phyloP scores from a whole-genome alignment of 805 yeast species.

The Teunomyces atbi region DNA sequence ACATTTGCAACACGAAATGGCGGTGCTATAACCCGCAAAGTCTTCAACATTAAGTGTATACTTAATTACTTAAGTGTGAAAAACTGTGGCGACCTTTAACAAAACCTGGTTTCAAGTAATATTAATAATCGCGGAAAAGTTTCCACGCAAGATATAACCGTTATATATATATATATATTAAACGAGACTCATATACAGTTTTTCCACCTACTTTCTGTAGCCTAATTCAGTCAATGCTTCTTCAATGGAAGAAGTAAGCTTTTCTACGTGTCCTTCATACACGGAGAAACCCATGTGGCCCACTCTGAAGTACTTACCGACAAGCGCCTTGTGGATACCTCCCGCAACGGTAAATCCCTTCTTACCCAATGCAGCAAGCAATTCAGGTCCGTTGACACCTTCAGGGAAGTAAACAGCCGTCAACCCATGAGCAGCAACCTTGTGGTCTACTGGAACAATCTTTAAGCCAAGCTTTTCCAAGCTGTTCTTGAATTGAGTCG shows the following conservation, averaged over 20 bases:
- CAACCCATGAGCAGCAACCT: slow-evolving; percentile 80
- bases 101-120: too few relatives aligned
- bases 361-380: slow-evolving; percentile 54
- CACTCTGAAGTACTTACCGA: slow-evolving; percentile 81
- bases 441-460: slow-evolving; percentile 58
- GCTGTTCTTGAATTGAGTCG: slow-evolving; percentile 62
- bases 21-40: not conserved
- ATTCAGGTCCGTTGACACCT: slow-evolving; percentile 64
- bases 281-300: slow-evolving; percentile 93
- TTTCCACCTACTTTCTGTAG: slow-evolving; percentile 14
- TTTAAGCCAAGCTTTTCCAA: slow-evolving; percentile 61
- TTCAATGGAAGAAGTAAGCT: slow-evolving; percentile 31
- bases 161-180: too few relatives aligned
- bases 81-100: not conserved
- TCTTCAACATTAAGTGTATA: not conserved
- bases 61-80: not conserved
- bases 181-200: too few relatives aligned
- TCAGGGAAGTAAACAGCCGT: slow-evolving; percentile 84
- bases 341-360: slow-evolving; percentile 82
- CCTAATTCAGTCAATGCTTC: slow-evolving; percentile 42
- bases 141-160: too few relatives aligned
- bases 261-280: slow-evolving; percentile 41
- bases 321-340: slow-evolving; percentile 81
- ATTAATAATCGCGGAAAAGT: too few relatives aligned
- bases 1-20: not conserved